phyloP scores from a whole-genome alignment of 345 rosid genomes.

The Limnanthes douglasii region DNA sequence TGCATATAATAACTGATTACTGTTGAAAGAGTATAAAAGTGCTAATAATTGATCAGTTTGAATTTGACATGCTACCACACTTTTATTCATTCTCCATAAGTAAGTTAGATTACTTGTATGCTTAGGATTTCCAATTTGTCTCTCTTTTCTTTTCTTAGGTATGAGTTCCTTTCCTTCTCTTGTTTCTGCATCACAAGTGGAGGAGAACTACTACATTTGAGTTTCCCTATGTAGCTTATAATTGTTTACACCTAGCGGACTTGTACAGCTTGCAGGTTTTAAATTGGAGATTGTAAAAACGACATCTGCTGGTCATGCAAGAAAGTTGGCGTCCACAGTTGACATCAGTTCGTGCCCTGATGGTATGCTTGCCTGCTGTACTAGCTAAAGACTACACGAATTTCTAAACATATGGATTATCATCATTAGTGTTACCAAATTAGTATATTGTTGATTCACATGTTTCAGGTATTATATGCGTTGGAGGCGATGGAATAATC shows the following conservation, averaged over 20 bases:
- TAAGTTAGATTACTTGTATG: neutral
- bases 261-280: conserved; percentile 86
- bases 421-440: no score
- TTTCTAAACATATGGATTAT: no score
- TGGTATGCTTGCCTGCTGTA: conserved; percentile 28
- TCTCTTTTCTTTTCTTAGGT: neutral
- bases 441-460: conserved; percentile 6
- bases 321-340: conserved; percentile 65
- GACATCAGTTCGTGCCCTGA: conserved; percentile 85
- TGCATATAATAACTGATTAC: no score
- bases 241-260: conserved; percentile 11
- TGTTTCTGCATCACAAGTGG: neutral
- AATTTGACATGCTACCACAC: no score
- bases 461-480: conserved; percentile 75
- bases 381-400: no score
- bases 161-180: neutral
- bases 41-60: no score
- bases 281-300: conserved; percentile 90
- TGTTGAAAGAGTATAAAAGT: no score
- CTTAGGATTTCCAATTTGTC: no score
- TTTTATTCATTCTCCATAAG: neutral
- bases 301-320: conserved; percentile 88
- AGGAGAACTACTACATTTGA: neutral
- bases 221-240: neutral
- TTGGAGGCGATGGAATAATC: conserved; percentile 97